A percentile compares a stretch with the other conserved stretches of the same genome.
Evolutionary conservation across 177 flowering plant species (phyloP).

Genomic region (Vitis hybrid): DNA sequence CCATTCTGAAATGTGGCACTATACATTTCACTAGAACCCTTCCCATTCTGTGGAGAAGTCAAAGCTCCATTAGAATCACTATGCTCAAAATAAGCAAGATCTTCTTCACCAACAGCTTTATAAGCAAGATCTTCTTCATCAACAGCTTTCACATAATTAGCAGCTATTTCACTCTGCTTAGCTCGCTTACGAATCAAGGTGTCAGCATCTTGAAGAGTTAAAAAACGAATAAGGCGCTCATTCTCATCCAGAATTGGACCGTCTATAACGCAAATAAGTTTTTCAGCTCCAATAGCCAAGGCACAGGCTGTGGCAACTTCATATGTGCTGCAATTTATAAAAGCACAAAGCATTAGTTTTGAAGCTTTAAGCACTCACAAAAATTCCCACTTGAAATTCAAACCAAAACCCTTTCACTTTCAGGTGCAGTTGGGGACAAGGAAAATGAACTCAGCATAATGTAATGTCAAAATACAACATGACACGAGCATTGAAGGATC

Average conservation of each 20-base stretch:
- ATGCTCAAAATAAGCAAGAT: conserved; percentile 25
- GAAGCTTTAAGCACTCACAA: neutral
- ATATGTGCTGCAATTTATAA: conserved; percentile 70
- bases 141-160: conserved; percentile 92
- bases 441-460: neutral
- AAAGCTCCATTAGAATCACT: conserved; percentile 27
- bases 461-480: neutral
- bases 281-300: conserved; percentile 90
- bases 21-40: conserved; percentile 20
- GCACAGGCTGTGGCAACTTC: conserved; percentile 99
- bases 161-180: conserved; percentile 91
- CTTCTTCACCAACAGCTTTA: conserved; percentile 74
- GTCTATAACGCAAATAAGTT: conserved; percentile 91
- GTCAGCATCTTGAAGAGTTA: conserved; percentile 93
- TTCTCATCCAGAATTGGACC: conserved; percentile 89
- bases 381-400: neutral
- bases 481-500: neutral
- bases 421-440: neutral
- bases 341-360: conserved; percentile 11
- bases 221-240: conserved; percentile 74
- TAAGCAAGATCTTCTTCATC: conserved; percentile 41
- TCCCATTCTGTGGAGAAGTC: conserved; percentile 38
- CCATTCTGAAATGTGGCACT: conserved; percentile 81
- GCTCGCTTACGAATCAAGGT: conserved; percentile 73
- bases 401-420: neutral